These are phyloP conservation scores for Caryopteris hybrid DNA, from an alignment of 305 asterid genomes.

Conservation along the genomic window DNA sequence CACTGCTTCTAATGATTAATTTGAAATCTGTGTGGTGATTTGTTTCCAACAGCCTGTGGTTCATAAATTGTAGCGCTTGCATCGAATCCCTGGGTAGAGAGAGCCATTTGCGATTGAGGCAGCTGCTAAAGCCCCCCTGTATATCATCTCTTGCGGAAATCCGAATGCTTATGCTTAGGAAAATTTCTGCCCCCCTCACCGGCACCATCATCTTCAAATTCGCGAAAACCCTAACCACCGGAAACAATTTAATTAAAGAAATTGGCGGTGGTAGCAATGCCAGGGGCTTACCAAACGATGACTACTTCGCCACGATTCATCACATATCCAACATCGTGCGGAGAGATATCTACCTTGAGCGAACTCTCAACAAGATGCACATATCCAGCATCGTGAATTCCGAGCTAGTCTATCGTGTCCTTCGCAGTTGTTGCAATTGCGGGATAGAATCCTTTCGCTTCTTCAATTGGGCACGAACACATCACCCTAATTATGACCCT, in stretches of 20 bases:
- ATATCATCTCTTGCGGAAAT: background rate
- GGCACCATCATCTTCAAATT: conserved; percentile 18
- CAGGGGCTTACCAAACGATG: conserved; percentile 61
- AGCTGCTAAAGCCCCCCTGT: background rate
- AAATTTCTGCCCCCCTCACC: conserved; percentile 12
- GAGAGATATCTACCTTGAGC: conserved; percentile 80
- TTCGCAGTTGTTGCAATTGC: conserved; percentile 64
- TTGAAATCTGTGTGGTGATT: background rate
- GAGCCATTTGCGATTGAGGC: background rate
- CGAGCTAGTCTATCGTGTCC: conserved; percentile 78
- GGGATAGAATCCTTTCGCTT: conserved; percentile 88
- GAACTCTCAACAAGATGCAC: conserved; percentile 86
- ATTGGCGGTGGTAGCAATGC: conserved; percentile 11
- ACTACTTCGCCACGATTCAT: conserved; percentile 80
- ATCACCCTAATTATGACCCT: conserved; percentile 89
- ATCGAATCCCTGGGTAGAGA: background rate
- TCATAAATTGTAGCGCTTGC: background rate
- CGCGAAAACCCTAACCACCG: conserved; percentile 31
- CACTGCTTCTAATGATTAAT: background rate
- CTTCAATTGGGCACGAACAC: conserved; percentile 86
- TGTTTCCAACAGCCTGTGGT: background rate
- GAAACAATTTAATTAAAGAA: conserved; percentile 17
- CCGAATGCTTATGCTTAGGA: conserved; percentile 29
- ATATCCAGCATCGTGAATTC: conserved; percentile 70
- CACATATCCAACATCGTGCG: conserved; percentile 93